Base-by-base conservation (phyloP, 2,329 filamentous ascomycete genomes). In the Dactylonectria estremocensis region DNA sequence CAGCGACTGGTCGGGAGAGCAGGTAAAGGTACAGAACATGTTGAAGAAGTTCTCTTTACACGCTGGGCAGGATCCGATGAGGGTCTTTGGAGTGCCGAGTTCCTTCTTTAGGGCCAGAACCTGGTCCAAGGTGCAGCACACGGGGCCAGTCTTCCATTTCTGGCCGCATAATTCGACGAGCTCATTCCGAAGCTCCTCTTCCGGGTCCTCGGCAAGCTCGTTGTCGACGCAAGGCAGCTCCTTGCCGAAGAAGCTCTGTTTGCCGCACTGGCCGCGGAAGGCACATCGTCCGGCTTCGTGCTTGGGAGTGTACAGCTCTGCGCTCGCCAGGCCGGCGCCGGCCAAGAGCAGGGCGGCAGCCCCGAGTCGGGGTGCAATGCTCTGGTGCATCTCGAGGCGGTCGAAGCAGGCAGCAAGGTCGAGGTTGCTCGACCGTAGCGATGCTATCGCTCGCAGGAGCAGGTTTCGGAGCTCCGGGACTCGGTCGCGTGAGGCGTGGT, bases 1-100 rank as follows among this genome's bases (percentile, higher is more conserved):
- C 0, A 97, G 85, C 0, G 95, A 98, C 80, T 99, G 96, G 77
- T 99, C 93, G 6, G 97, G 95, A 5, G 96, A 99, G 84, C 97
- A 99, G 2, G 95, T 98, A 78, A 99, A 98, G 5, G 95, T 97
- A 84, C 96, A 99, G 81, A 99, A 99, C 50, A 97, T 87, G 83
- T 99, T 97, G 86, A 94, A 98, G 85, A 99, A 99, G 85, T 99
- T 99, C 76, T 95, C 92, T 82, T 96, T 97, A 88, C 96, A 99
- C 35, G 97, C 96, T 2, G 96, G 96, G 80, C 96, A 99, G 10
- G 95, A 94, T 28, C 95, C 91, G 79, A 99, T 95, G 77, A 99
- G 92, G 66, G 92, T 91, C 74, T 95, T 94, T 2, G 95, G 95
- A 22, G 94, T 94, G 73, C 93, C 92, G 65, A 99, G 88, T 77